Base-by-base conservation (phyloP, 306 rosid species). In the Quercus alba region DNA sequence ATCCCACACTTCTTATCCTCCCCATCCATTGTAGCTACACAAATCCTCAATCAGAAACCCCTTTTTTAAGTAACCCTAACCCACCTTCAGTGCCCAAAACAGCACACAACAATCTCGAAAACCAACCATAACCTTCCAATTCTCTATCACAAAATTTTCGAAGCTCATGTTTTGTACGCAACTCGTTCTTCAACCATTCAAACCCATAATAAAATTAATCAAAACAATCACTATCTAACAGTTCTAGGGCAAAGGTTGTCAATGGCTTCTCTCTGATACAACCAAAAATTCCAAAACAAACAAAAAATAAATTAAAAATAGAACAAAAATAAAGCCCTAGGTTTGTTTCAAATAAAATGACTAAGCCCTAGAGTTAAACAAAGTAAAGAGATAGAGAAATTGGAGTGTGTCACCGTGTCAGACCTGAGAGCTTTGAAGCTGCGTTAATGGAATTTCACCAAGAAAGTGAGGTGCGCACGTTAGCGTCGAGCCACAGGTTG, bases 11-110 rank as follows among this genome's bases (percentile, higher is more conserved):
- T 85, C 78, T 82, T 80, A 56, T 88, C 89, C 11, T 85, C 94
- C 13, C 87, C 96, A 19, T 91, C 96, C 99, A 95, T 95, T 70
- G 73, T 74, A 25, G 78, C 81, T 75, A 72, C 85, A 74, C 61
- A 72, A 73, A 26, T 57, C 61, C 23, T 35, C 54, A 67, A 77
- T 58, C 31, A 49, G 73, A 49, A 49, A 49, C 54, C 54, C 76
- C 69, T 51, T 75, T 75, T 73, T 14, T 35, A 54, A 52, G 46
- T n/a, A 82, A 83, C 86, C 84, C 80, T 89, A 92, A 35, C 81
- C 88, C 78, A 87, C 76, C 88, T 83, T 89, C 78, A 73, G 81
- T 59, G 76, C 87, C 81, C 87, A 71, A 80, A 77, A 54, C 87
- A 84, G 70, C 79, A 78, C 63, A 73, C 81, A 86, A 70, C 35